Evolutionary conservation across 225 moss, liverwort and hornwort species (phyloP), one percentile per base, ranked within the genome.

Genomic region (Sphagnum contortum): DNA sequence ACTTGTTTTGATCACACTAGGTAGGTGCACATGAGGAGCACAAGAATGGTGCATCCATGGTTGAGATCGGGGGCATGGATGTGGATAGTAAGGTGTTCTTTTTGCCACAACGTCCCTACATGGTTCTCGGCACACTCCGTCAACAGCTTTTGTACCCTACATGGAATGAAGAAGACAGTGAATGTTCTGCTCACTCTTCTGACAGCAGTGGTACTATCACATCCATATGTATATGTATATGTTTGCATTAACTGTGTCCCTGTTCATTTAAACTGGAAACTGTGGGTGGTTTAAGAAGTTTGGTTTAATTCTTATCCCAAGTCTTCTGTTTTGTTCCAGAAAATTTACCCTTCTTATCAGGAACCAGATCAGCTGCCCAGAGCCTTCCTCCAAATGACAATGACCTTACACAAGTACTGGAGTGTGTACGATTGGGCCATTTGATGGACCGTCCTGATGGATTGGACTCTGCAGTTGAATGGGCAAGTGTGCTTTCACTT

Each of bases 41-140:
- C 48, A 54, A 54, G 45, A 77, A 80, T 61, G 80, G 80, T 53
- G 74, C 80, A 49, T 10, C 72, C 46, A 62, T 66, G 51, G 76
- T 73, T 66, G 71, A 81, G 14, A 46, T 71, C 53, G 75, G 76
- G 68, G 78, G 69, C 67, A 48, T 72, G 68, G 78, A 84, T 55
- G 57, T 57, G 7, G 75, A 75, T 48, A 86, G 76, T 51, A 87
- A 89, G 60, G 74, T 98, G 47, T 98, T 98, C 72, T 98, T 98
- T 71, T 81, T 98, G 78, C 98, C 98, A 3, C 98, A 98, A 83
- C 83, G 93, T 64, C 98, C 98, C 3, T 98, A 98, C 76, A 93
- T 98, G 98, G 98, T 98, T n/a, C 71, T 98, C 71, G 98, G 98
- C 70, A 93, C 89, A 71, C 86, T 98, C 69, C 90, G 98, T 45